Evolutionary conservation across 2,329 filamentous ascomycete genomes (phyloP).

Genomic region (Aspergillus glaucus): DNA sequence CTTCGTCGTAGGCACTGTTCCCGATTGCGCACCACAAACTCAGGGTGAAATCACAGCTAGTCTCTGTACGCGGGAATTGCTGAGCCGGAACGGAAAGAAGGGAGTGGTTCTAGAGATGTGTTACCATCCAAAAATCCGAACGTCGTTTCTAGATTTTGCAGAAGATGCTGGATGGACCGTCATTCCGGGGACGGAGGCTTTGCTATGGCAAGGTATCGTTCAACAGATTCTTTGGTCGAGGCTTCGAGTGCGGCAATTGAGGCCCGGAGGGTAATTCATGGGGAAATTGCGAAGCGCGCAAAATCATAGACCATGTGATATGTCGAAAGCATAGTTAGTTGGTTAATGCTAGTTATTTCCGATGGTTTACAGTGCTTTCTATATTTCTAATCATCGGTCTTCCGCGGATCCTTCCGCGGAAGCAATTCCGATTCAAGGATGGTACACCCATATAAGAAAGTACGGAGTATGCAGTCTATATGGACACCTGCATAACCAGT

Average conservation of each 20-base stretch:
- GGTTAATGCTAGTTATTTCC: too few species aligned
- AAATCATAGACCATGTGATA: too few species aligned
- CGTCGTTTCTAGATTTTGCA: conserved; percentile 17
- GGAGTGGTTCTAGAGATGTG: conserved; percentile 40
- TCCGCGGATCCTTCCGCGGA: too few species aligned
- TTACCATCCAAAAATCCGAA: conserved; percentile 37
- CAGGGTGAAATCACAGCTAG: conserved; percentile 10
- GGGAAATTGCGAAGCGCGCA: too few species aligned
- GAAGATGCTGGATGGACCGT: background rate
- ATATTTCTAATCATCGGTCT: too few species aligned
- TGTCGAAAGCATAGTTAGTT: too few species aligned
- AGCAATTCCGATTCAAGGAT: too few species aligned
- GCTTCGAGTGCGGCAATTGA: background rate
- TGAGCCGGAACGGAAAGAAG: conserved; percentile 15
- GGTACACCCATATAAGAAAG: too few species aligned
- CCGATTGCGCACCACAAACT: conserved; percentile 11
- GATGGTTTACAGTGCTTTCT: too few species aligned
- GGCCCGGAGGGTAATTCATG: too few species aligned
- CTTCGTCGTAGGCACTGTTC: conserved; percentile 16
- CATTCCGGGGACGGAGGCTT: background rate
- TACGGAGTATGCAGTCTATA: too few species aligned
- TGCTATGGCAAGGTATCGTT: background rate
- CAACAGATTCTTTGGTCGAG: background rate
- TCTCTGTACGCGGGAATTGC: conserved; percentile 11
- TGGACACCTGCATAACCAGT: too few species aligned